Base-by-base conservation (phyloP, 805 yeast species). In the Jamesozyma hellenica region DNA sequence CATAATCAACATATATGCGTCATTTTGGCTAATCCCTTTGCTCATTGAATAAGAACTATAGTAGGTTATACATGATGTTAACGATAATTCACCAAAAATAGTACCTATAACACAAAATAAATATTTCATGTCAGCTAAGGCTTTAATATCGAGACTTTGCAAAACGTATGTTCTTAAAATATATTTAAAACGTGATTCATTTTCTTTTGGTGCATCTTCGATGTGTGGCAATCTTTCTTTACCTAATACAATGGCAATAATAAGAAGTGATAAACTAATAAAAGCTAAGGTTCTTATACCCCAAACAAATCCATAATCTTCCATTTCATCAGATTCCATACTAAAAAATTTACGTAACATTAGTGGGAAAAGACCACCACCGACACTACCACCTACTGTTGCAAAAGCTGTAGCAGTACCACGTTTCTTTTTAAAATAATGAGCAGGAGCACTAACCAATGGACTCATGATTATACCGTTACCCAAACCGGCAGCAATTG, bases 351-450 rank as follows among this genome's bases (percentile, higher is more conserved):
- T 58, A 42, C 74, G 62, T 42, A 76, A 59, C 59, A 74, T 65
- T 18, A 74, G 51, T 11, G 81, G 79, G 60, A 74, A 72, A 12
- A 71, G 43, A 43, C 70, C 63, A 27, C 79, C 79, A 31, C 79
- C 79, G 17, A 74, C 30, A 12, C 74, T 66, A 3, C 77, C 78
- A 30, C 79, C 79, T 18, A 66, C 63, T 6, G 71, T 64, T 0
- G 75, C 67, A 3, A 71, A 33, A 1, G 74, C 72, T 8, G 61
- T 58, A 17, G 77, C 79, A 39, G 66, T 58, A 2, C 82, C 86
- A 51, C 85, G 64, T 45, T 63, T 74, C 34, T 55, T 64, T 38
- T 67, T 63, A 51, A 79, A 80, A 73, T 82, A 80, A 46, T 79
- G 86, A 23, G 78, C 71, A 9, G 79, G 65, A 12, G 73, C 74